Conservation (phyloP, 148 eudicot species). For the Rhododendron kiyosumense region DNA sequence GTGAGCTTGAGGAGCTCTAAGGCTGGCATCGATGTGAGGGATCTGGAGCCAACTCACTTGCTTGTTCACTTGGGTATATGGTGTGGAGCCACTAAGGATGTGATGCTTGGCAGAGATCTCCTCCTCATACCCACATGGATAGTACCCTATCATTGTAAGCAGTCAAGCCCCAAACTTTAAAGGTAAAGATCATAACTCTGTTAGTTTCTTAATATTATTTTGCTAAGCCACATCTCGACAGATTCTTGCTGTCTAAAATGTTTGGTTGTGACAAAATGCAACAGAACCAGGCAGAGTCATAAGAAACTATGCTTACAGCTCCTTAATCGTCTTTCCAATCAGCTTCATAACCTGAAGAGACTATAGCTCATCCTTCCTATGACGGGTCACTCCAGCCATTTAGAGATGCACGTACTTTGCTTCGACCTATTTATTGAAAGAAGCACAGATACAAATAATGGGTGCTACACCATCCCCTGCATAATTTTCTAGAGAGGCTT, state of each 20-base stretch:
- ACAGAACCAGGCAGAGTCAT: not conserved
- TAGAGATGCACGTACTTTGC: not conserved
- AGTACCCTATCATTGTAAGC: not conserved
- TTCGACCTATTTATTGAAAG: not conserved
- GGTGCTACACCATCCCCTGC: not conserved
- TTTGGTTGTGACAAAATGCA: not conserved
- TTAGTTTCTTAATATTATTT: not conserved
- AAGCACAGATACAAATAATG: not conserved
- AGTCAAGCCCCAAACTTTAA: not conserved
- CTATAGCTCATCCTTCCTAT: not conserved
- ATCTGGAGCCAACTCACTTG: not conserved
- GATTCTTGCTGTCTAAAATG: not conserved
- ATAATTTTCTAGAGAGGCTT: not conserved
- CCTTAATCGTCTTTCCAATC: not conserved
- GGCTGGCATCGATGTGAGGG: not conserved
- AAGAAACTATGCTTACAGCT: not conserved
- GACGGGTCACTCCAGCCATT: not conserved
- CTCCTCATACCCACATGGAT: not conserved
- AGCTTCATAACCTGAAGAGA: not conserved
- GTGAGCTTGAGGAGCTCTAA: not conserved
- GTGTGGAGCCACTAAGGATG: not conserved
- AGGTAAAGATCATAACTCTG: not conserved
- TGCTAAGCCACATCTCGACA: not conserved
- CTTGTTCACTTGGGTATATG: not conserved
- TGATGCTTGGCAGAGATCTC: not conserved